Evolutionary conservation across 1,284 basidiomycete genomes (phyloP).

Genomic region (Ceratobasidium sp.): DNA sequence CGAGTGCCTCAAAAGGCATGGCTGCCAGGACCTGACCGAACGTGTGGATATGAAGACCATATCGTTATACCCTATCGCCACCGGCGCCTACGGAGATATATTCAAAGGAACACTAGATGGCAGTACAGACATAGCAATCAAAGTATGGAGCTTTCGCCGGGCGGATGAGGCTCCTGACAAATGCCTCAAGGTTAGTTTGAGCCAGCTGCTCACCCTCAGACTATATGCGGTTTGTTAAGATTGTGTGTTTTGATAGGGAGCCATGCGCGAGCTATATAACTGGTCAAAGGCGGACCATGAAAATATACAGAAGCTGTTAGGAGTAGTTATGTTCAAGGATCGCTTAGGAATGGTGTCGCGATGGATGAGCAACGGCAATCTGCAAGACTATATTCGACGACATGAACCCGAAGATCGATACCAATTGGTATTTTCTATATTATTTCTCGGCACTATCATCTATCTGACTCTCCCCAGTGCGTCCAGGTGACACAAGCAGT

Average conservation of each 20-base stretch:
- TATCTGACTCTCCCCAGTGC: neutral
- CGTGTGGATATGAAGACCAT: neutral
- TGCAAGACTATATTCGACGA: neutral
- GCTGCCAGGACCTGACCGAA: neutral
- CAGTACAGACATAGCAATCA: neutral
- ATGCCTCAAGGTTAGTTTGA: neutral
- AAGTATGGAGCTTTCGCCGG: neutral
- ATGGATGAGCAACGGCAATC: neutral
- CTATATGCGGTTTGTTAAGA: neutral
- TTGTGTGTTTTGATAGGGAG: neutral
- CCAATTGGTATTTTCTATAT: neutral
- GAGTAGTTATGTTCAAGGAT: neutral
- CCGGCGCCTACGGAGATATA: neutral
- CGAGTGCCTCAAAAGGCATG: neutral
- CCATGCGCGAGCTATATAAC: conserved; percentile 1
- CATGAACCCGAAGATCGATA: neutral
- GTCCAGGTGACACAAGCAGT: neutral
- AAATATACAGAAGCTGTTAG: no score
- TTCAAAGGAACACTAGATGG: neutral
- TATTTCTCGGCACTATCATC: neutral
- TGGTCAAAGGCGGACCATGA: conserved; percentile 11
- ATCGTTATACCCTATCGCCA: neutral
- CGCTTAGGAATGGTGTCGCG: neutral
- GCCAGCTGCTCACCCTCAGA: neutral
- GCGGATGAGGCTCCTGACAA: neutral